phyloP scores from a whole-genome alignment of 2,329 filamentous ascomycete species.

The Fusarium staphyleae region DNA sequence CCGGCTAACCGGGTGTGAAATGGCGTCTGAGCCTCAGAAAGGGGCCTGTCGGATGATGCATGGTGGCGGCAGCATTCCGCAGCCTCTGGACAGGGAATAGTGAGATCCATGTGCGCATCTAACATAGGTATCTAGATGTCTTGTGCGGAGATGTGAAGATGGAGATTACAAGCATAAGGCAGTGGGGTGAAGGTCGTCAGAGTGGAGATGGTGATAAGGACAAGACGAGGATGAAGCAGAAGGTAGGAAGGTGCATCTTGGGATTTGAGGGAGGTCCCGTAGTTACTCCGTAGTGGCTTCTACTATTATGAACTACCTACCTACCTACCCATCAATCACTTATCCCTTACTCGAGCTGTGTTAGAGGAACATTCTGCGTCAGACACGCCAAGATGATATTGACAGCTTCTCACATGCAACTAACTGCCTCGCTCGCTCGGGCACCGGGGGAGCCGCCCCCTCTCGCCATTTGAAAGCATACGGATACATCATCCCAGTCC shows the following conservation, averaged over 20 bases:
- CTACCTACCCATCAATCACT: too few relatives aligned
- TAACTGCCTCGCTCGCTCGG: background rate
- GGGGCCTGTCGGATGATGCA: constrained; percentile 33
- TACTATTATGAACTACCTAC: too few relatives aligned
- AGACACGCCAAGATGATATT: background rate
- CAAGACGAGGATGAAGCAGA: too few relatives aligned
- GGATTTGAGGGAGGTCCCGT: too few relatives aligned
- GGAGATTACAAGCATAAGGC: background rate
- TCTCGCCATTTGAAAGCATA: background rate
- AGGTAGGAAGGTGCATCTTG: too few relatives aligned
- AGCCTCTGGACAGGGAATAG: constrained; percentile 35
- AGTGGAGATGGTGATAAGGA: too few relatives aligned
- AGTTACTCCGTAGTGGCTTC: too few relatives aligned
- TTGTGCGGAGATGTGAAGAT: constrained; percentile 15
- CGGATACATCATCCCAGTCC: background rate
- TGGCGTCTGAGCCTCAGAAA: constrained; percentile 38
- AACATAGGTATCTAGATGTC: background rate
- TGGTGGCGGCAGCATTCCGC: constrained; percentile 42
- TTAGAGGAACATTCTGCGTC: background rate
- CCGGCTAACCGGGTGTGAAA: constrained; percentile 28
- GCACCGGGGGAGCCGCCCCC: background rate
- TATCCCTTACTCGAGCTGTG: too few relatives aligned
- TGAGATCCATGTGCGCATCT: constrained; percentile 30
- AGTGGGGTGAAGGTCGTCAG: background rate
- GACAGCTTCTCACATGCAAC: background rate